Evolutionary conservation across 352 stramenopile genomes (phyloP), one percentile per base, ranked within the genome.

Genomic region (Ophiocytium majus): DNA sequence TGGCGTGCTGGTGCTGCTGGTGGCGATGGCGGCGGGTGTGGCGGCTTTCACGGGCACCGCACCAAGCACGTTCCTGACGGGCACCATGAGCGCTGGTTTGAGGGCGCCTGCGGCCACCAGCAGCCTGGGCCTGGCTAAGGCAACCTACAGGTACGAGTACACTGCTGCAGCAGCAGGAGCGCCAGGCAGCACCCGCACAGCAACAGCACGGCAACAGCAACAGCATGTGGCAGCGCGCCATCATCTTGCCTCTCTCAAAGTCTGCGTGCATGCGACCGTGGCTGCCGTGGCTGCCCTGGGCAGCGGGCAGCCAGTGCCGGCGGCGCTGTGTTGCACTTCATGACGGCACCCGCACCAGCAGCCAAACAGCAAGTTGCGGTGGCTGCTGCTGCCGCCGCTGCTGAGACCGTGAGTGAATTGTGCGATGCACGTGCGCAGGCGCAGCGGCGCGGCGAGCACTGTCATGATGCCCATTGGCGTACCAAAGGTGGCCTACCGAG

Each of bases 381-480:
- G 23, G 14, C 34, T 76, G 14, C 80, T 1, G 34, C 14, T 79
- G 1, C 34, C 14, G 9, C 79, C 5, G 17, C 49, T 75, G 5
- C n/a, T 75, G 35, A 79, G 32, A 5, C 5, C 5, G 17, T 36
- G 14, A 66, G 0, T 28, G 23, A 75, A n/a, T 36, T 23, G 1
- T 14, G 9, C 19, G 78, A 9, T 80, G 75, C 28, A 63, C 28
- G n/a, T 50, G 78, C 63, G 75, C 75, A 80, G 75, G 75, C 31
- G 64, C 10, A 43, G 36, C 0, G 86, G 86, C 37, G 83, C 86
- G 32, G 80, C 80, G 28, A 90, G 80, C 19, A 86, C 82, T 33
- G 85, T 92, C 76, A 95, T 95, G 93, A 95, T 95, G 93, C 93
- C 93, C 33, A 95, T 95, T 86, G 93, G 93, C 82, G 88, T 91